Evolutionary conservation across 2,329 filamentous ascomycete genomes (phyloP), one percentile per base, ranked within the genome.

Genomic region (Hawksworthiomyces lignivorus): DNA sequence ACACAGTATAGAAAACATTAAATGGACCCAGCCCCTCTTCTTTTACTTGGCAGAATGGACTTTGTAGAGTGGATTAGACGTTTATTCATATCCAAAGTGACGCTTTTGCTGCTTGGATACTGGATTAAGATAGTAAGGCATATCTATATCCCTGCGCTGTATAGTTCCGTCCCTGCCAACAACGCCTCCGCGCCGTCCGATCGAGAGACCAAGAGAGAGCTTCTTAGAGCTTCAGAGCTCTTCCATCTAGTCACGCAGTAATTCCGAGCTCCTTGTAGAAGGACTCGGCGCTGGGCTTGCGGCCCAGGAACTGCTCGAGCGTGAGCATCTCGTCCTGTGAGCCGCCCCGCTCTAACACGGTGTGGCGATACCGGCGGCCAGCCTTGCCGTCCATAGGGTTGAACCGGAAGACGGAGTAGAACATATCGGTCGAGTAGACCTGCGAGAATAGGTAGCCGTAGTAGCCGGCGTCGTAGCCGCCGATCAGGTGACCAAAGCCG

Each of bases 381-480:
- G 87, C 77, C 50, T 73, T 75, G 24, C 70, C 72, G 58, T 88
- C 76, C 84, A 90, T 88, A 0, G 86, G 86, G 58, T 89, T 71
- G 52, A 75, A 69, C 66, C 82, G 81, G 66, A 92, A 92, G 35
- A 84, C 80, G 0, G 75, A 75, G 63, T 86, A 80, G 69, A 90
- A 94, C 84, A 94, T 90, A 62, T 94, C 86, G 20, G 82, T 75
- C 18, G 80, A 85, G 64, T 89, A 92, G 15, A 92, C 87, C 59
- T 87, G 76, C 1, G 82, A 87, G 49, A 76, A 82, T 26, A 83
- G 64, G 56, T 83, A 84, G 53, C 79, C 78, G 60, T 92, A 92
- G 65, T 90, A 90, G 32, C 85, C 84, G 22, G 86, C 85, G 60
- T 90, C 86, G 55, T 92, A 92, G 2, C 86, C 86, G 40, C 84